A percentile compares a stretch with the other conserved stretches of the same genome.
phyloP scores from a whole-genome alignment of 805 yeast species.

The Myxozyma sirexii region DNA sequence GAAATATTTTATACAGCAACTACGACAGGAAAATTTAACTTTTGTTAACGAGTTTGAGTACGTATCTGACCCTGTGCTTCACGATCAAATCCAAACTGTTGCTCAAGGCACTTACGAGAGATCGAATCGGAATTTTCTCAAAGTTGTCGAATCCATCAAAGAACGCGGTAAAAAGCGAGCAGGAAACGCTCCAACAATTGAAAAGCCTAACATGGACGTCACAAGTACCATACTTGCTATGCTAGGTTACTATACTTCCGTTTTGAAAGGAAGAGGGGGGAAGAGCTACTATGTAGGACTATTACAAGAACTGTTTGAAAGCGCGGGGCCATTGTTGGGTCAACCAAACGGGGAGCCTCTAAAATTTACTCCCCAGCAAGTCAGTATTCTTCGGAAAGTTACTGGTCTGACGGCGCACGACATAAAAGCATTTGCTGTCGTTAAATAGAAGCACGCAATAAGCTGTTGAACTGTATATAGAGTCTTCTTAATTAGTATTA shows the following conservation, averaged over 20 bases:
- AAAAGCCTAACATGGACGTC: not conserved
- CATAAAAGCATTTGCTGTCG: not conserved
- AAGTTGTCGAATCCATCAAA: not conserved
- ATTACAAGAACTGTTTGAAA: not conserved
- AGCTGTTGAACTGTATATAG: too few relatives aligned
- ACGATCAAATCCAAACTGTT: not conserved
- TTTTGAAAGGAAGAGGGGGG: not conserved
- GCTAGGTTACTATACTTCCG: not conserved
- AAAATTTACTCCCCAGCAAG: not conserved
- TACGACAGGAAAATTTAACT: slow-evolving; percentile 43
- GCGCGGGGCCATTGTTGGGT: slow-evolving; percentile 1
- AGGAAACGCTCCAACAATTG: not conserved
- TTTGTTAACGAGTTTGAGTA: slow-evolving; percentile 15
- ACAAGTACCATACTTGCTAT: not conserved
- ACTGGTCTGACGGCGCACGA: not conserved
- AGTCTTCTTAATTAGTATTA: not conserved
- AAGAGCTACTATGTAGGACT: not conserved
- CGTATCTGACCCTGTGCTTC: slow-evolving; percentile 9
- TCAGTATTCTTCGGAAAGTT: not conserved
- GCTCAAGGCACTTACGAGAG: slow-evolving; percentile 1
- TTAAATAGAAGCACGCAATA: not conserved
- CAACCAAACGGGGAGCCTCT: not conserved
- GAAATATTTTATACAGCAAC: slow-evolving; percentile 53
- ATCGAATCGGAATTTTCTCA: not conserved
- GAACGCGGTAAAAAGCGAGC: not conserved